These are phyloP conservation scores for Hymenoscyphus fructigenus DNA, from an alignment of 2,329 filamentous ascomycete species.

Conservation along the genomic window DNA sequence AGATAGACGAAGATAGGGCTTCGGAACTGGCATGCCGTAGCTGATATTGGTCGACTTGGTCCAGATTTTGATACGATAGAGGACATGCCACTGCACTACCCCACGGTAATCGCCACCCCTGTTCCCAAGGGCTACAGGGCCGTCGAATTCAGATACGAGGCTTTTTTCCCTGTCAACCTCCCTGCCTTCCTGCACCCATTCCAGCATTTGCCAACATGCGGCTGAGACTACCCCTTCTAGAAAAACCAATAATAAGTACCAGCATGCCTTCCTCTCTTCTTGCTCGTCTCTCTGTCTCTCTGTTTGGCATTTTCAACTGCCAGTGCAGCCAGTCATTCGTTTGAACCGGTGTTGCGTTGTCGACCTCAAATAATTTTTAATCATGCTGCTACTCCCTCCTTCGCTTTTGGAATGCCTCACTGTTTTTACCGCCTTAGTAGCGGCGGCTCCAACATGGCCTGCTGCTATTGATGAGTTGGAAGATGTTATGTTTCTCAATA, in stretches of 20 bases:
- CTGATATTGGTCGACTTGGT: neutral
- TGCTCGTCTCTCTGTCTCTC: slow-evolving; percentile 8
- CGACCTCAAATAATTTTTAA: slow-evolving; percentile 21
- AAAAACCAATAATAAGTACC: slow-evolving; percentile 13
- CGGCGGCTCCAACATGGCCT: slow-evolving; percentile 60
- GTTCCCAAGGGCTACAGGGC: neutral
- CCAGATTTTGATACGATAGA: neutral
- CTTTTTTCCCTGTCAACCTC: slow-evolving; percentile 2
- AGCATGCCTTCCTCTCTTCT: slow-evolving; percentile 8
- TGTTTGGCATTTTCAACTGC: slow-evolving; percentile 16
- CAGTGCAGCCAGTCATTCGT: slow-evolving; percentile 27
- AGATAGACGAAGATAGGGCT: neutral
- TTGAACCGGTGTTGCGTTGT: slow-evolving; percentile 17
- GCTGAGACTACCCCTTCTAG: slow-evolving; percentile 20
- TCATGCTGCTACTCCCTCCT: slow-evolving; percentile 30
- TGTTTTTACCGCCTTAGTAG: slow-evolving; percentile 19
- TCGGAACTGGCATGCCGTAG: neutral
- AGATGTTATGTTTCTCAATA: slow-evolving; percentile 61
- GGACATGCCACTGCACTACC: neutral
- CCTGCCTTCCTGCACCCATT: neutral
- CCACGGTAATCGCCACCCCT: neutral
- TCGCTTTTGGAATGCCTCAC: slow-evolving; percentile 19
- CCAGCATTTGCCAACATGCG: slow-evolving; percentile 13
- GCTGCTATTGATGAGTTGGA: slow-evolving; percentile 59
- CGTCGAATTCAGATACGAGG: neutral